Evolutionary conservation across 768 basidiomycete genomes (phyloP), one percentile per base, ranked within the genome.

Genomic region (Boletus rubroflammeus): DNA sequence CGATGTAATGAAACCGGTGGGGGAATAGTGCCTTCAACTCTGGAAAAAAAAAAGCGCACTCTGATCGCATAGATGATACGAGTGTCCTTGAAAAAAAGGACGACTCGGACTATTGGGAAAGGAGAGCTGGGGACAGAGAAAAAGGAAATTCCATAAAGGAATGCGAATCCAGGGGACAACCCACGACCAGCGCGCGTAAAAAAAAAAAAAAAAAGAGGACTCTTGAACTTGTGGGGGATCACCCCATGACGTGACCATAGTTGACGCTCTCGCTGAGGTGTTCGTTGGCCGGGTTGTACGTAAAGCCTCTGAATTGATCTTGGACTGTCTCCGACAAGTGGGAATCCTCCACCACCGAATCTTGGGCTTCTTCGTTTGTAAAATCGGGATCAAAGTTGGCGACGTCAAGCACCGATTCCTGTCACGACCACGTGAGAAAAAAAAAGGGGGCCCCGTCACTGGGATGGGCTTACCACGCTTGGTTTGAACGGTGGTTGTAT

Each of bases 341-440:
- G 4, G 92, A 94, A 65, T 94, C 93, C 59, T 90, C 91, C 36
- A 99, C 96, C 51, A 98, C 94, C 2, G 93, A 95, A 72, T 99
- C 96, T 63, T 92, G 85, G 2, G 95, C 89, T 53, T 91, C 87
- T 70, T 99, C 96, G 56, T 87, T 90, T 28, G 95, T 98, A 68
- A 99, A 99, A 71, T 98, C 96, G 25, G 93, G 82, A 71, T 98
- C 97, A 74, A 99, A 98, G 78, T 98, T 93, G 54, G 88, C 92
- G 21, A 95, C 93, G 68, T 97, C 95, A 42, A 97, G 82, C 1
- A 94, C 94, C 51, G 88, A 89, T 76, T 95, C 93, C 86, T 87
- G 40, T 46, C 53, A 52, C 29, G 13, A 62, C 29, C 23, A 32
- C 8, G 51, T 62, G 47, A 65, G 46, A 28, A 32, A 32, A 29